These are phyloP conservation scores for Coniochaeta ligniaria DNA, from an alignment of 2,329 filamentous ascomycete genomes.

Conservation along the genomic window DNA sequence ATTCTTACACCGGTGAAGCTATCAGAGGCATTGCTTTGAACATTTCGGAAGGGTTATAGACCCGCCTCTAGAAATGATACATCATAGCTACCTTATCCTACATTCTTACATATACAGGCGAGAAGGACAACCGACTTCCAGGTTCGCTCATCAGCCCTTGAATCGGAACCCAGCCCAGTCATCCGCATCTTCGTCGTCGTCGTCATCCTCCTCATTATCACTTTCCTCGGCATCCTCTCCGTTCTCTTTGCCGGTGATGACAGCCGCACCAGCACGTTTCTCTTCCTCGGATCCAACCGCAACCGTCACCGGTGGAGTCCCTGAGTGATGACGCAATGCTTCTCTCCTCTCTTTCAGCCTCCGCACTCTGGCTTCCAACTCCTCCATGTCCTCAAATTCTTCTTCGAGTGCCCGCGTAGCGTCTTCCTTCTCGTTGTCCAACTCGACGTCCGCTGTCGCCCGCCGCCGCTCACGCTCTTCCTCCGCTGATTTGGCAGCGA, in stretches of 20 bases:
- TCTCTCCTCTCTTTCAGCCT: conserved; percentile 65
- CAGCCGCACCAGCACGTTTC: conserved; percentile 8
- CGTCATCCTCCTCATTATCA: conserved; percentile 22
- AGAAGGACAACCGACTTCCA: not conserved
- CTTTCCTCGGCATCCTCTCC: conserved; percentile 13
- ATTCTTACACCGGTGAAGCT: no score
- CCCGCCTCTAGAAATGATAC: not conserved
- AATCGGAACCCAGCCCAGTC: conserved; percentile 58
- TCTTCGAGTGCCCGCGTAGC: conserved; percentile 65
- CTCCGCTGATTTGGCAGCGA: conserved; percentile 44
- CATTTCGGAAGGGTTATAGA: not conserved
- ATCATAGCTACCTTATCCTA: not conserved
- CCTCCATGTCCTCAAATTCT: conserved; percentile 79
- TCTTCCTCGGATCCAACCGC: conserved; percentile 3
- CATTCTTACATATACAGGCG: not conserved
- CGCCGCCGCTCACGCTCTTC: conserved; percentile 45
- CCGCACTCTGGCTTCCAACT: conserved; percentile 64
- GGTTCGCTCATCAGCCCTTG: conserved; percentile 13
- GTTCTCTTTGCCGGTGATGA: conserved; percentile 22
- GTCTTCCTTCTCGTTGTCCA: conserved; percentile 67
- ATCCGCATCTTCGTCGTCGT: conserved; percentile 36
- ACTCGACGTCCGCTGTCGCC: conserved; percentile 44
- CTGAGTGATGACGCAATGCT: conserved; percentile 43
- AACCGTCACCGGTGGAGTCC: conserved; percentile 10
- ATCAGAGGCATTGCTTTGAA: not conserved